These are phyloP conservation scores for Salvia splendens DNA, from an alignment of 257 asterid species.

Conservation along the genomic window DNA sequence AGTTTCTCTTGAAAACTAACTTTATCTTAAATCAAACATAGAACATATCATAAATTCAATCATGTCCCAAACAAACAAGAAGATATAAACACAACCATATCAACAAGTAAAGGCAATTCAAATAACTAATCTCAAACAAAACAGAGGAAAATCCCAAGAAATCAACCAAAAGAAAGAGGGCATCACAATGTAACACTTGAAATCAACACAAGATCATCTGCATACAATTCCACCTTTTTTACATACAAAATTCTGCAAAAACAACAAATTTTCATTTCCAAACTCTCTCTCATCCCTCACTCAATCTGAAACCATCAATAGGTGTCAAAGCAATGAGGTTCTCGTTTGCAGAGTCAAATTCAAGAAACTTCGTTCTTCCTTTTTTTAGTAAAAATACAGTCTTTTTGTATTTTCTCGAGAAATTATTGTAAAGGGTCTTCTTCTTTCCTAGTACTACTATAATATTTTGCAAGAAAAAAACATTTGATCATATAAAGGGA, in stretches of 20 bases:
- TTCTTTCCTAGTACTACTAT: neutral
- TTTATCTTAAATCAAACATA: neutral
- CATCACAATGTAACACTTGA: neutral
- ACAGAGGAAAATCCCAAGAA: neutral
- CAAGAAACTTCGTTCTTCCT: neutral
- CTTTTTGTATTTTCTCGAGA: conserved; percentile 13
- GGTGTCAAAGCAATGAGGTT: conserved; percentile 30
- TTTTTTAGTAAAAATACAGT: neutral
- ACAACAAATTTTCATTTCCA: neutral
- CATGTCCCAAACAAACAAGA: neutral
- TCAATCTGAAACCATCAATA: conserved; percentile 34
- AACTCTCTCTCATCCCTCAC: conserved; percentile 35
- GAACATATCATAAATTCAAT: neutral
- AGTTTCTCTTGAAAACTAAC: neutral
- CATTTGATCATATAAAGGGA: conserved; percentile 7
- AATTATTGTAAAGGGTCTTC: conserved; percentile 11
- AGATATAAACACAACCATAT: neutral
- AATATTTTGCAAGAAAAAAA: conserved; percentile 9
- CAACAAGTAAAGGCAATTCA: neutral
- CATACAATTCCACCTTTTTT: neutral
- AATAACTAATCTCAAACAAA: conserved; percentile 3
- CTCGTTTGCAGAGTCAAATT: conserved; percentile 28
- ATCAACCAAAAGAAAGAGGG: neutral
- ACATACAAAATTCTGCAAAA: neutral
- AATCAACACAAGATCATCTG: neutral